Conservation (phyloP, 495 filamentous ascomycete genomes). For the Daldinia vernicosa region DNA sequence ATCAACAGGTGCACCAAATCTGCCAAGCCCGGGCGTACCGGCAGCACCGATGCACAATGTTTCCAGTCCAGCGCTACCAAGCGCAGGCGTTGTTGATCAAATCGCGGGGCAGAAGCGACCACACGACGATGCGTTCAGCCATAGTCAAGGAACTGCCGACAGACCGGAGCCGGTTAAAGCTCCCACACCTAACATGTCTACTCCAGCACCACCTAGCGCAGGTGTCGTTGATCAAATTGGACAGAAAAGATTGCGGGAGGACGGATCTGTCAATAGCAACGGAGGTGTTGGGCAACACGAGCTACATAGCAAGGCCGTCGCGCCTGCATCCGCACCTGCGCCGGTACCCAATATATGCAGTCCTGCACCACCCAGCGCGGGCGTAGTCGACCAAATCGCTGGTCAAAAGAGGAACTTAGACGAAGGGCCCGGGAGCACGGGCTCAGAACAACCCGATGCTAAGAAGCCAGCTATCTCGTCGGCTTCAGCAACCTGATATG, state of each 20-base stretch:
- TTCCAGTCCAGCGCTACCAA: slow-evolving; percentile 45
- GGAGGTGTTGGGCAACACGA: slow-evolving; percentile 17
- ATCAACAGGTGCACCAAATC: slow-evolving; percentile 17
- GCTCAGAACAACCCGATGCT: slow-evolving; percentile 44
- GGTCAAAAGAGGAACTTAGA: slow-evolving; percentile 42
- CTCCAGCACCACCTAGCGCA: slow-evolving; percentile 31
- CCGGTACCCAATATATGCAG: slow-evolving; percentile 24
- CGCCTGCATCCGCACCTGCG: background rate
- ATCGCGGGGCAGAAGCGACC: slow-evolving; percentile 44
- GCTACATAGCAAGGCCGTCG: background rate
- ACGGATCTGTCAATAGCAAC: background rate
- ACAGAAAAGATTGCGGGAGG: slow-evolving; percentile 22
- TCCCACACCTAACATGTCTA: slow-evolving; percentile 21
- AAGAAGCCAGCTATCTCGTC: slow-evolving; percentile 38
- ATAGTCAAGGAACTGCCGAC: background rate
- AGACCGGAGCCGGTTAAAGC: slow-evolving; percentile 17
- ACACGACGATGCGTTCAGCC: slow-evolving; percentile 23
- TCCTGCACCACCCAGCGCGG: slow-evolving; percentile 37
- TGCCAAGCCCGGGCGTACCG: slow-evolving; percentile 10
- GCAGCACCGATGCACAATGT: slow-evolving; percentile 38
- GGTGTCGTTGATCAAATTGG: slow-evolving; percentile 34
- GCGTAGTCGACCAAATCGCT: slow-evolving; percentile 38
- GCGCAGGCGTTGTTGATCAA: slow-evolving; percentile 46
- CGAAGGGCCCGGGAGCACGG: slow-evolving; percentile 41
- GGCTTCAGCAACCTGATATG: background rate